phyloP scores from a whole-genome alignment of 176 grass and related monocot genomes.

The Oryza coarctata region DNA sequence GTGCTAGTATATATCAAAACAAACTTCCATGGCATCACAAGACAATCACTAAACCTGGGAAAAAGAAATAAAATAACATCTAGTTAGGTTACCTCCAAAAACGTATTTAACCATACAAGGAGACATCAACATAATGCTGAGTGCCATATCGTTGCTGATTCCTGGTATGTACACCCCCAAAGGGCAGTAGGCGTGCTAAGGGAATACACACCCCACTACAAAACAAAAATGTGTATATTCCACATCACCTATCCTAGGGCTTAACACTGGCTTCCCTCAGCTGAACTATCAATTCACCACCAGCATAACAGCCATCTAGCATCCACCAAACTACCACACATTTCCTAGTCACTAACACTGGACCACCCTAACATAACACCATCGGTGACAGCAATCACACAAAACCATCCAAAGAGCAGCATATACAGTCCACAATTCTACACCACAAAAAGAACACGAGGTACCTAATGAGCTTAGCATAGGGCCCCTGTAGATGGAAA shows the following conservation, averaged over 20 bases:
- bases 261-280: background rate
- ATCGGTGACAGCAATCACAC: background rate
- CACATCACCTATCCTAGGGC: background rate
- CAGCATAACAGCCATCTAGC: background rate
- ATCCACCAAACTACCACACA: background rate
- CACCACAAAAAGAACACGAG: background rate
- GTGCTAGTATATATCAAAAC: background rate
- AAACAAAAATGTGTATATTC: background rate
- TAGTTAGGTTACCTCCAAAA: background rate
- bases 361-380: background rate
- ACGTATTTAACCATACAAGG: background rate
- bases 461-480: background rate
- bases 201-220: background rate
- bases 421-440: background rate
- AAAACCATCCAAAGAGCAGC: background rate
- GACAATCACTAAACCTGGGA: background rate
- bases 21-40: background rate
- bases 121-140: background rate
- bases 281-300: background rate
- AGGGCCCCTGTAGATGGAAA: background rate
- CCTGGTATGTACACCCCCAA: background rate
- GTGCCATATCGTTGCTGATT: background rate
- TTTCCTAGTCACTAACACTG: background rate
- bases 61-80: background rate
- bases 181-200: background rate